Conservation (phyloP, 2,329 filamentous ascomycete species). For the Thelonectria olida region DNA sequence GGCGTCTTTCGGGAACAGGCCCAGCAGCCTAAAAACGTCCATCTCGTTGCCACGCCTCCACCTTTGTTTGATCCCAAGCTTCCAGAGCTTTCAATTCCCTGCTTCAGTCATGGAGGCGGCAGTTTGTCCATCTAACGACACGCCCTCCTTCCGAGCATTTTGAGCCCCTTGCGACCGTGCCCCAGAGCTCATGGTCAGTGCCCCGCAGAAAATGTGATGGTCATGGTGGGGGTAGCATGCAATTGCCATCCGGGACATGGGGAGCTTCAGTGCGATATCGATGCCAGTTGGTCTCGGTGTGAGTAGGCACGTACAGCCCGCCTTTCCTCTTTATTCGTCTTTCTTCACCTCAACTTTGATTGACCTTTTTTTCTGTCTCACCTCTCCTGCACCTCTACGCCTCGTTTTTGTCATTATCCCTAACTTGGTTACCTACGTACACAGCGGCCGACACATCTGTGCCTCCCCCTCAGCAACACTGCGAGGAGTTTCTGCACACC, state of each 20-base stretch:
- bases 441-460: slow-evolving; percentile 13
- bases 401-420: background rate
- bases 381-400: background rate
- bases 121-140: background rate
- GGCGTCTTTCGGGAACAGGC: slow-evolving; percentile 16
- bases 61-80: slow-evolving; percentile 19
- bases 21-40: background rate
- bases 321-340: background rate
- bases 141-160: slow-evolving; percentile 14
- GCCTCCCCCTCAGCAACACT: slow-evolving; percentile 1
- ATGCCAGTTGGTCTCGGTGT: slow-evolving; percentile 10
- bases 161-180: slow-evolving; percentile 21
- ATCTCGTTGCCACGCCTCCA: slow-evolving; percentile 14
- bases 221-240: slow-evolving; percentile 33
- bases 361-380: background rate
- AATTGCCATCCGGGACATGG: slow-evolving; percentile 16
- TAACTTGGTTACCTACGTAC: background rate
- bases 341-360: background rate
- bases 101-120: background rate
- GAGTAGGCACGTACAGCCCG: slow-evolving; percentile 7
- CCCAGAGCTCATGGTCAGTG: slow-evolving; percentile 10
- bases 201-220: slow-evolving; percentile 34
- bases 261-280: background rate
- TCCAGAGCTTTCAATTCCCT: slow-evolving; percentile 25
- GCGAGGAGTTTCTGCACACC: slow-evolving; percentile 18